Conservation (phyloP, 23 red algal species). For the Pyropia yezoensis region DNA sequence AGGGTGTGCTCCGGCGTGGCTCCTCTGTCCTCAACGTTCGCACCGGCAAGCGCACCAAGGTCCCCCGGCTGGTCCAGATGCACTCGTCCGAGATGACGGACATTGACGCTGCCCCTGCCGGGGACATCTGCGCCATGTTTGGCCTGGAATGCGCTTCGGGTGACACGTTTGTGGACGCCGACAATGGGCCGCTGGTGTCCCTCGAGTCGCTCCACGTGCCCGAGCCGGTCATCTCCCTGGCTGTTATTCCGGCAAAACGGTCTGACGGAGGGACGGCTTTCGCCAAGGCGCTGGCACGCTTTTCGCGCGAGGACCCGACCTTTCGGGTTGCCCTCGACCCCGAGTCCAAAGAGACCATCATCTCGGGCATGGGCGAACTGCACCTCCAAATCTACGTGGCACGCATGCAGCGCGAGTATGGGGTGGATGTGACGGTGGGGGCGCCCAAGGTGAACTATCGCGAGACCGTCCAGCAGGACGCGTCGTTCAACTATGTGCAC, state of each 20-base stretch:
- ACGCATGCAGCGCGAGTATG: slow-evolving; percentile 93
- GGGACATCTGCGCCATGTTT: slow-evolving; percentile 99
- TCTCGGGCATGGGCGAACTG: slow-evolving; percentile 97
- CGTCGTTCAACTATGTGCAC: slow-evolving; percentile 84
- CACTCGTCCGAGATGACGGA: slow-evolving; percentile 96
- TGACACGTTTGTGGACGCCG: slow-evolving; percentile 82
- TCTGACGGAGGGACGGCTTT: slow-evolving; percentile 38
- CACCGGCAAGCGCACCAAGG: slow-evolving; percentile 78
- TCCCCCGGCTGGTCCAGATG: slow-evolving; percentile 88
- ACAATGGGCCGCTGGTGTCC: slow-evolving; percentile 31
- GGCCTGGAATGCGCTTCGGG: slow-evolving; percentile 94
- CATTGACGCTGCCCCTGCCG: slow-evolving; percentile 63
- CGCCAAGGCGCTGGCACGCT: slow-evolving; percentile 73
- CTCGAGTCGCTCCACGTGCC: slow-evolving; percentile 93
- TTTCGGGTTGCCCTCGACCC: slow-evolving; percentile 83
- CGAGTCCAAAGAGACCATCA: slow-evolving; percentile 91
- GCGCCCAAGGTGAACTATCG: slow-evolving; percentile 93
- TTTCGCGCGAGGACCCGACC: slow-evolving; percentile 92
- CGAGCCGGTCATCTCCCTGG: slow-evolving; percentile 88
- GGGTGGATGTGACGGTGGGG: slow-evolving; percentile 70
- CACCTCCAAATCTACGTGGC: slow-evolving; percentile 94
- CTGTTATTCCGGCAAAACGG: slow-evolving; percentile 60
- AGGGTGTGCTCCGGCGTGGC: slow-evolving; percentile 69
- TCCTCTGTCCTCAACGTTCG: slow-evolving; percentile 72
- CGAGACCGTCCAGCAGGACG: slow-evolving; percentile 57